Conservation (phyloP, 2,329 filamentous ascomycete genomes). For the Tolypocladium pustulatum region DNA sequence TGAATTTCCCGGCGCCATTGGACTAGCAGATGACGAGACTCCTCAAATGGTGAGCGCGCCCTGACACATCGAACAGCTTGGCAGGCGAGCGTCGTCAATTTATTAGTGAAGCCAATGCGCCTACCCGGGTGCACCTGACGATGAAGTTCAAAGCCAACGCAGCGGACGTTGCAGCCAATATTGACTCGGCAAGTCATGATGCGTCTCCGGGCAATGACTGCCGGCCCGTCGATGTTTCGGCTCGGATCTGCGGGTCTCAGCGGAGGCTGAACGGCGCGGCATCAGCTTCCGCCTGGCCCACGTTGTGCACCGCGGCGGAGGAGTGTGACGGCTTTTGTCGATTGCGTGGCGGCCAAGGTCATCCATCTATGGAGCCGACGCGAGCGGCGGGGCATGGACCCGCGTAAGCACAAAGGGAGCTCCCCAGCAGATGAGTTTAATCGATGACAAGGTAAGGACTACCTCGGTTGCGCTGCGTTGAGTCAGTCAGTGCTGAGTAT, state of each 20-base stretch:
- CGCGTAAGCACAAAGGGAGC: neutral
- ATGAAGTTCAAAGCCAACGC: neutral
- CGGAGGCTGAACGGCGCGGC: neutral
- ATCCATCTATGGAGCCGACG: neutral
- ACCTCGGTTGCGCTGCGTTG: too few relatives aligned
- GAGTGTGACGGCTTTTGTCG: neutral
- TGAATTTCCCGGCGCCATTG: neutral
- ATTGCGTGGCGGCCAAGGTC: too few relatives aligned
- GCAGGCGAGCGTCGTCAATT: neutral
- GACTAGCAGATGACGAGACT: neutral
- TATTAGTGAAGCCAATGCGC: too few relatives aligned
- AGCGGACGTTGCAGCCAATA: too few relatives aligned
- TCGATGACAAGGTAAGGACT: neutral
- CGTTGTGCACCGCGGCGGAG: neutral
- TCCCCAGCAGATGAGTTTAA: neutral
- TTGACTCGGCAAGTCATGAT: too few relatives aligned
- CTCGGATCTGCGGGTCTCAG: neutral
- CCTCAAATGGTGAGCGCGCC: neutral
- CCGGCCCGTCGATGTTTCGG: neutral
- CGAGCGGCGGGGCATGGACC: neutral
- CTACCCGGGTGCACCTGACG: neutral
- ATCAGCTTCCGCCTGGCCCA: neutral
- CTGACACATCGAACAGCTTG: neutral
- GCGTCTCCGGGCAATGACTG: too few relatives aligned
- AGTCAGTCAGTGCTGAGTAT: neutral